phyloP scores from a whole-genome alignment of 148 eudicot genomes.

The Mesembryanthemum crystallinum region DNA sequence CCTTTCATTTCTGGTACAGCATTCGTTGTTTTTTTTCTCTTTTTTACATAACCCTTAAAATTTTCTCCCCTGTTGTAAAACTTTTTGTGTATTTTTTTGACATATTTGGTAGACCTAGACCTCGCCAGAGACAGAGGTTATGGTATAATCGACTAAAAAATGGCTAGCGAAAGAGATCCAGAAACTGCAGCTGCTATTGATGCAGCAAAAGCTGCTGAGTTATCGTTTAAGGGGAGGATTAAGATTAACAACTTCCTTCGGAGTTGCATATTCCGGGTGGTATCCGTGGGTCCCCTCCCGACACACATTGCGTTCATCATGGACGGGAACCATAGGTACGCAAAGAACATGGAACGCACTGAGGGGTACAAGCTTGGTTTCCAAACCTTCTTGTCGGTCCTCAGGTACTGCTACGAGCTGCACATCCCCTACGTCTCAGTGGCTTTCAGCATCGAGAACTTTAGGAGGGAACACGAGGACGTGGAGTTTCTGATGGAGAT shows the following conservation, averaged over 20 bases:
- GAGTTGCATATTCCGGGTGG: slow-evolving; percentile 17
- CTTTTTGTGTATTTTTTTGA: too few relatives aligned
- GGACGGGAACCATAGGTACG: slow-evolving; percentile 52
- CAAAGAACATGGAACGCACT: slow-evolving; percentile 33
- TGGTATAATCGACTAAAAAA: too few relatives aligned
- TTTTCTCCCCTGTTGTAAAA: too few relatives aligned
- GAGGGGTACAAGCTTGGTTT: slow-evolving; percentile 38
- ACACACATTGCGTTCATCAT: slow-evolving; percentile 42
- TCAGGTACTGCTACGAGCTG: slow-evolving; percentile 42
- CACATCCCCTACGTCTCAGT: slow-evolving; percentile 36
- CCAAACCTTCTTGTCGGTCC: slow-evolving; percentile 29
- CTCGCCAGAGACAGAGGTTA: too few relatives aligned
- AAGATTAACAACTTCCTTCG: slow-evolving; percentile 6
- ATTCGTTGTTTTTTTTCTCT: too few relatives aligned
- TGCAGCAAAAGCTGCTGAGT: too few relatives aligned
- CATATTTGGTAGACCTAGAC: too few relatives aligned
- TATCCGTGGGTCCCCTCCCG: slow-evolving; percentile 40
- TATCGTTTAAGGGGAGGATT: background rate
- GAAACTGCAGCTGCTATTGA: too few relatives aligned
- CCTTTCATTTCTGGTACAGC: background rate
- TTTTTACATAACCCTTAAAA: too few relatives aligned
- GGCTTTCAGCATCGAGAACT: slow-evolving; percentile 44
- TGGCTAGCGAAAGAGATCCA: too few relatives aligned
- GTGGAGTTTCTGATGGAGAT: slow-evolving; percentile 37
- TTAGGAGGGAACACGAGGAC: slow-evolving; percentile 37